Base-by-base conservation (phyloP, 2,329 filamentous ascomycete genomes). In the Ceratocystis destructans region DNA sequence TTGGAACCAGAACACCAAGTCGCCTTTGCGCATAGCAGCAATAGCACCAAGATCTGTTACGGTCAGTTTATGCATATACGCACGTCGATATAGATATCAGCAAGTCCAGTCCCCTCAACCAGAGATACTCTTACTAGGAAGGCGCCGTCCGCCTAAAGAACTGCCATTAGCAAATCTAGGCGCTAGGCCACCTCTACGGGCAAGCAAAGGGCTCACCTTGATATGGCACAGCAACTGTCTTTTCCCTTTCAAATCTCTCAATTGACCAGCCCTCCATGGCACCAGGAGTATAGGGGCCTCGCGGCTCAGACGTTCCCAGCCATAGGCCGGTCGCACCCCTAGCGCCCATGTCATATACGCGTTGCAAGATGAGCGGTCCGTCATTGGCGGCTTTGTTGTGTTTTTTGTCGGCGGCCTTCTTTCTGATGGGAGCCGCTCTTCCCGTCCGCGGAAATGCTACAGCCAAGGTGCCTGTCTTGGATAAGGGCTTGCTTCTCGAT, bases 1-100 rank as follows among this genome's bases (percentile, higher is more conserved):
- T 25, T 68, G 63, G 20, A 62, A 68, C 66, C 66, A 68, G 59
- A 68, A 65, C 5, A 68, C 59, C 12, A 68, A 25, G 31, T 68
- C 66, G 4, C 64, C 64, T 31, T 64, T 65, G 17, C 31, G 57
- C 66, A 68, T 68, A 22, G 64, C 63, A 12, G 64, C 33, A 17
- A 68, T 66, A 10, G 37, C 48, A 2, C 66, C 66, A 31, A 68
- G 61, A 66, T 65, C 62, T 67, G 28, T 15, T 31, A 0, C 8
- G 44, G 37, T 63, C 50, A 66, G 48, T 44, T 25, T 8, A 17
- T 7, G 17, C 15, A 6, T 7, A 61, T 8, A 25, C 44, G 15
- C 59, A 45, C 5, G 33, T 25, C 10, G n/a, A 45, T 15, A 17
- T 33, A 15, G 15, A 41, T 6, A 62, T 28, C 20, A 53, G 2